These are phyloP conservation scores for Glycine latifolia DNA, from an alignment of 306 rosid species.

Conservation along the genomic window DNA sequence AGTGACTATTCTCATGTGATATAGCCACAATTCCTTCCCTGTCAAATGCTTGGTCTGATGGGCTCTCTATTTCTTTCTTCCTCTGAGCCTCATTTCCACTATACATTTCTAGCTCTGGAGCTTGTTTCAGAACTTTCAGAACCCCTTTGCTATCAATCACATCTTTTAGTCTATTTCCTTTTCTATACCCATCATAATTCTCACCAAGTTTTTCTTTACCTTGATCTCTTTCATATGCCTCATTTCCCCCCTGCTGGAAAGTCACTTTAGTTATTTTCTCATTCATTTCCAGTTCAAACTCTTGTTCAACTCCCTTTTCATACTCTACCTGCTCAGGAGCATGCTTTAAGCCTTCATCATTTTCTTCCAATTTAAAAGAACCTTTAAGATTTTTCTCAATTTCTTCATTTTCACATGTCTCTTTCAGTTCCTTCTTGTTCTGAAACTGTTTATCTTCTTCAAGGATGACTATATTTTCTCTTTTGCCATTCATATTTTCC, in stretches of 20 bases:
- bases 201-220: constrained; percentile 45
- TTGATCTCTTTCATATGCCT: constrained; percentile 46
- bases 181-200: constrained; percentile 47
- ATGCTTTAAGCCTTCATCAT: constrained; percentile 45
- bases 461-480: constrained; percentile 50
- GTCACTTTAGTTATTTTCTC: constrained; percentile 46
- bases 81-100: constrained; percentile 44
- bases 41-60: constrained; percentile 44
- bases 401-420: constrained; percentile 52
- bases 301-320: constrained; percentile 51
- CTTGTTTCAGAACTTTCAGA: constrained; percentile 39
- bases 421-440: constrained; percentile 46
- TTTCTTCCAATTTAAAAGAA: constrained; percentile 46
- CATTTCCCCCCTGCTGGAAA: constrained; percentile 37
- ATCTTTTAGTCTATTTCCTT: constrained; percentile 44
- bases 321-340: constrained; percentile 54
- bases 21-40: constrained; percentile 46
- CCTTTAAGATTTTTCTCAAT: constrained; percentile 48
- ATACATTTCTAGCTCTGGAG: constrained; percentile 45
- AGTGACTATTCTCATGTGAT: constrained; percentile 45
- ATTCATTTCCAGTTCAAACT: constrained; percentile 53
- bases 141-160: constrained; percentile 32
- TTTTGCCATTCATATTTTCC: constrained; percentile 31
- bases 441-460: constrained; percentile 40
- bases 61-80: constrained; percentile 42